Evolutionary conservation across 371 early-diverging fungal genomes (phyloP), one percentile per base, ranked within the genome.

Genomic region (Lichtheimia hyalospora): DNA sequence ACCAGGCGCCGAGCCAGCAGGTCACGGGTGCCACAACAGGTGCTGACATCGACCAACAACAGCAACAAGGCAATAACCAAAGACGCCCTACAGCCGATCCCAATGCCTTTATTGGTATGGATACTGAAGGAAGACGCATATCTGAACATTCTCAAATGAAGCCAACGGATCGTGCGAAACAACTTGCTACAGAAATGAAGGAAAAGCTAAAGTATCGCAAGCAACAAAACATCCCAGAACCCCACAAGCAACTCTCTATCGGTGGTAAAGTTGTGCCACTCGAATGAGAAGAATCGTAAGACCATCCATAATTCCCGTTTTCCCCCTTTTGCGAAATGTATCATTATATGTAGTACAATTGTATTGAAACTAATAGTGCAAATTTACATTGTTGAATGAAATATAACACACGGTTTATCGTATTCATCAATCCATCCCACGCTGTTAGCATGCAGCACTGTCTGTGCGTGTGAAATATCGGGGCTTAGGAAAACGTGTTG

Each of bases 31-130:
- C 40, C 18, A 39, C n/a, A 34, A 39, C 53, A 40, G 53, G 53
- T 20, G 20, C 40, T 14, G 13, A 51, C 51, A 27, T 24, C 15
- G 51, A 8, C 25, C 34, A 34, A 8, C 25, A 23, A 24, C 23
- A 49, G n/a, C 15, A 49, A 3, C 15, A 34, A 8, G 51, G 25
- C 2, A 27, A n/a, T 20, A 34, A 21, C 40, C 16, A 21, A n/a
- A 40, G 40, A 39, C 53, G 39, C 20, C 53, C 53, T 5, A 40
- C 18, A n/a, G 53, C 53, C n/a, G 53, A 53, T 53, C 53, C n/a
- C 3, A 53, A 53, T 40, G 53, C 53, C 18, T 53, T 53, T 21
- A 40, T 53, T 18, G 53, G 53, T 5, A 40, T 18, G 18, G 53
- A 53, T 7, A 28, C 40, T 2, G 12, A 39, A 18, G 53, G 23